These are phyloP conservation scores for Venturia pyrina DNA, from an alignment of 2,329 filamentous ascomycete species.

Conservation along the genomic window DNA sequence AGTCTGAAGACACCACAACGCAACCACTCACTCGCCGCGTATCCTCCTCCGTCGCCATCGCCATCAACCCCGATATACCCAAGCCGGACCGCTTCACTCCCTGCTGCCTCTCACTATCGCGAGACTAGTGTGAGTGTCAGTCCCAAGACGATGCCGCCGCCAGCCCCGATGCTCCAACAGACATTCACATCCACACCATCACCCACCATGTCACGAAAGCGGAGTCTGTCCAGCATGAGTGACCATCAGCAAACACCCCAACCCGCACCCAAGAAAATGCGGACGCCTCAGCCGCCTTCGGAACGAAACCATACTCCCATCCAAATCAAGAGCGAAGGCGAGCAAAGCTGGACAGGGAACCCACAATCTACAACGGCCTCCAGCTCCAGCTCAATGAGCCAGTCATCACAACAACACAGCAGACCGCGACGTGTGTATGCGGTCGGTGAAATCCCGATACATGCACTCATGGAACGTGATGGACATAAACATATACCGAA, in stretches of 20 bases:
- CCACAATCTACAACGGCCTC: not conserved
- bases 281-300: not conserved
- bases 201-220: constrained; percentile 10
- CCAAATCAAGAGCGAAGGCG: not conserved
- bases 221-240: constrained; percentile 8
- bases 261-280: constrained; percentile 6
- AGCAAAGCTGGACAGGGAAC: no score
- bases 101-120: not conserved
- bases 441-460: not conserved
- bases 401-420: not conserved
- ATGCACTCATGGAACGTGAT: constrained; percentile 8
- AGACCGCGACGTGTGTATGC: not conserved
- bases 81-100: constrained; percentile 6
- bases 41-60: constrained; percentile 2
- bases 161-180: constrained; percentile 1
- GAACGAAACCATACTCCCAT: not conserved
- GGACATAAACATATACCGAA: not conserved
- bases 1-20: constrained; percentile 1
- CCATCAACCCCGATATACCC: not conserved
- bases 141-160: constrained; percentile 13
- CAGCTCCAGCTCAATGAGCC: not conserved
- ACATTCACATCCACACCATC: not conserved
- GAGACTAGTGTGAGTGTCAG: constrained; percentile 11
- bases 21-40: not conserved
- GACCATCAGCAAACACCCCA: constrained; percentile 9